These are phyloP conservation scores for Solanum phureja DNA, from an alignment of 257 asterid genomes.

Conservation along the genomic window DNA sequence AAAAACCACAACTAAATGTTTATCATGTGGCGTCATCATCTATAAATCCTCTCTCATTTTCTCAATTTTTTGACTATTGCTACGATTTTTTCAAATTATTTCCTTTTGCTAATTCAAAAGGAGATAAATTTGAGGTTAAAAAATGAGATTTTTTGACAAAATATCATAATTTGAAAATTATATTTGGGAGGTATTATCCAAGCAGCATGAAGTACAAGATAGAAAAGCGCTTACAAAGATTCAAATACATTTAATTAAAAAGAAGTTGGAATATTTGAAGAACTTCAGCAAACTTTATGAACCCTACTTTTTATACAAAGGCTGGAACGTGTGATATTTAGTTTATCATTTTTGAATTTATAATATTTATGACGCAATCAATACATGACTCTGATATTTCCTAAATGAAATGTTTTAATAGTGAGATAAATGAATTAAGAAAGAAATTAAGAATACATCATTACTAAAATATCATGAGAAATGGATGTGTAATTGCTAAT, in stretches of 20 bases:
- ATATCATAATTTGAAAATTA: not conserved
- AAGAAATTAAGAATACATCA: too few species aligned
- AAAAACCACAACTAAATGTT: conserved; percentile 4
- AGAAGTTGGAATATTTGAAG: not conserved
- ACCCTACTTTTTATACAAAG: not conserved
- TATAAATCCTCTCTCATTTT: conserved; percentile 4
- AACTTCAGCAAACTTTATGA: not conserved
- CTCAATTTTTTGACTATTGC: conserved; percentile 5
- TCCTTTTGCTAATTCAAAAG: not conserved
- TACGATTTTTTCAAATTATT: conserved; percentile 12
- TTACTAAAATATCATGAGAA: too few species aligned
- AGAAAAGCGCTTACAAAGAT: not conserved
- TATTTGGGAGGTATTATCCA: not conserved
- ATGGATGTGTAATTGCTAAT: too few species aligned
- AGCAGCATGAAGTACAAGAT: not conserved
- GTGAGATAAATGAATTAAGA: too few species aligned
- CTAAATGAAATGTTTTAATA: too few species aligned
- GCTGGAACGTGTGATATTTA: too few species aligned
- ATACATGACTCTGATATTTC: too few species aligned
- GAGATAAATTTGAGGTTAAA: not conserved
- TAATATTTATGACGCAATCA: too few species aligned
- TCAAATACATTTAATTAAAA: not conserved
- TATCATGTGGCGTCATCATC: not conserved
- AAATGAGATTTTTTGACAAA: not conserved
- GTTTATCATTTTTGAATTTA: too few species aligned